Evolutionary conservation across 2,329 filamentous ascomycete genomes (phyloP).

Genomic region (Dryadomyces quercivorus): DNA sequence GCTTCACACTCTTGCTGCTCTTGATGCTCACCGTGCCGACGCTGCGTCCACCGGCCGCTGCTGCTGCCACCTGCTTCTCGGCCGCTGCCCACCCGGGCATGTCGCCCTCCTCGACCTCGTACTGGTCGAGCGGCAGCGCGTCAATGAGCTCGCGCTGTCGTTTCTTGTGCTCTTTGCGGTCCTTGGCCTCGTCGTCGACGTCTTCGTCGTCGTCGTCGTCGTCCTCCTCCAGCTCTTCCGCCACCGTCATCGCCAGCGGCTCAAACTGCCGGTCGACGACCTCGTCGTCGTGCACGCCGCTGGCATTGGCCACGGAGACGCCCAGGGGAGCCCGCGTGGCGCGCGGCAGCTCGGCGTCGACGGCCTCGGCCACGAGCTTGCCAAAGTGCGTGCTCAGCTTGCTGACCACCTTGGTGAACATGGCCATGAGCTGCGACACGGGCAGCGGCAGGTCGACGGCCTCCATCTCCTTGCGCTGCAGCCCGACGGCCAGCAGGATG

Average conservation of each 20-base stretch:
- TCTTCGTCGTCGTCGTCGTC: slow-evolving; percentile 51
- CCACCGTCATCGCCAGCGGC: slow-evolving; percentile 57
- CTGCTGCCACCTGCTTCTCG: slow-evolving; percentile 60
- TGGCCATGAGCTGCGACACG: slow-evolving; percentile 72
- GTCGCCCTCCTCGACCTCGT: slow-evolving; percentile 49
- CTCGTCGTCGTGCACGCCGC: slow-evolving; percentile 58
- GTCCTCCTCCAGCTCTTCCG: slow-evolving; percentile 59
- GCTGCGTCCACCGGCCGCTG: slow-evolving; percentile 29
- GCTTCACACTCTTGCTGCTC: slow-evolving; percentile 55
- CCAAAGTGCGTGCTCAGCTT: slow-evolving; percentile 76
- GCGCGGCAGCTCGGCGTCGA: slow-evolving; percentile 52
- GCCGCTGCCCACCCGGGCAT: slow-evolving; percentile 53
- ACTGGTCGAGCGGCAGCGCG: slow-evolving; percentile 78
- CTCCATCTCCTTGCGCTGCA: slow-evolving; percentile 83
- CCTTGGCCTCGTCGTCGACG: slow-evolving; percentile 61
- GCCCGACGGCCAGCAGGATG: slow-evolving; percentile 77
- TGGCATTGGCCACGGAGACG: slow-evolving; percentile 45
- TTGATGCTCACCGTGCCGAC: slow-evolving; percentile 62
- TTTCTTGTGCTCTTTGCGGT: slow-evolving; percentile 49
- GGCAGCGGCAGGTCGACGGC: slow-evolving; percentile 64
- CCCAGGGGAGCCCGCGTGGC: slow-evolving; percentile 35
- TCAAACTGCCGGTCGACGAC: slow-evolving; percentile 52
- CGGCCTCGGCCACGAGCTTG: slow-evolving; percentile 59
- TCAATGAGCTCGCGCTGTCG: slow-evolving; percentile 81
- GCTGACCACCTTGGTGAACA: slow-evolving; percentile 93